phyloP scores from a whole-genome alignment of 495 filamentous ascomycete genomes.

The Neurospora sp. region DNA sequence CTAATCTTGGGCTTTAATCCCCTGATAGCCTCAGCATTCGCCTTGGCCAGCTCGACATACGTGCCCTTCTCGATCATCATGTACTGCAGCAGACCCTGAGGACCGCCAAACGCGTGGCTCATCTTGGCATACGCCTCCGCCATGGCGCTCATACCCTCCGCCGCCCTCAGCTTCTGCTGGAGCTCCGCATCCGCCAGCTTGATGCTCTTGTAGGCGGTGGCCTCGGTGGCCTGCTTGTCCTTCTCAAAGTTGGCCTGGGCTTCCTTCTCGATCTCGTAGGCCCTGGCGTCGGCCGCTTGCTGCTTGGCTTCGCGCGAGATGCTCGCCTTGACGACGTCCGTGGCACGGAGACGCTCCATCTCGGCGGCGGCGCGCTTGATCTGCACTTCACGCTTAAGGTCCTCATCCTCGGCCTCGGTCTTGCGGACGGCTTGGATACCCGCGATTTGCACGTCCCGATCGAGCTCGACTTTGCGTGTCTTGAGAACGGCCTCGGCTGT shows the following conservation, averaged over 20 bases:
- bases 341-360: conserved; percentile 64
- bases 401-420: conserved; percentile 62
- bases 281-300: conserved; percentile 59
- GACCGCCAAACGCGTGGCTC: conserved; percentile 61
- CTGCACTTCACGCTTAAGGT: conserved; percentile 66
- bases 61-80: conserved; percentile 66
- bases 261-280: conserved; percentile 44
- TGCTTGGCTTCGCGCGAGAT: conserved; percentile 63
- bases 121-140: conserved; percentile 65
- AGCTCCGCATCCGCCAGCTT: conserved; percentile 55
- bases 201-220: conserved; percentile 35
- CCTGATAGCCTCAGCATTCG: conserved; percentile 60
- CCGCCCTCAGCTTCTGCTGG: conserved; percentile 55
- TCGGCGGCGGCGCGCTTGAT: conserved; percentile 66
- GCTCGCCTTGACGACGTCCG: conserved; percentile 65
- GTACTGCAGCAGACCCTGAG: conserved; percentile 63
- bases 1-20: conserved; percentile 81
- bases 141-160: conserved; percentile 64
- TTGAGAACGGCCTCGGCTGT: conserved; percentile 62
- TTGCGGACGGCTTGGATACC: conserved; percentile 60
- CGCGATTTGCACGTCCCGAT: conserved; percentile 58
- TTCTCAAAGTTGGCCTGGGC: conserved; percentile 53
- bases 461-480: conserved; percentile 58
- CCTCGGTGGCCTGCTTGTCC: conserved; percentile 46
- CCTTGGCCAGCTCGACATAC: conserved; percentile 54